Conservation (phyloP, 148 eudicot genomes). For the Diospyros lotus region DNA sequence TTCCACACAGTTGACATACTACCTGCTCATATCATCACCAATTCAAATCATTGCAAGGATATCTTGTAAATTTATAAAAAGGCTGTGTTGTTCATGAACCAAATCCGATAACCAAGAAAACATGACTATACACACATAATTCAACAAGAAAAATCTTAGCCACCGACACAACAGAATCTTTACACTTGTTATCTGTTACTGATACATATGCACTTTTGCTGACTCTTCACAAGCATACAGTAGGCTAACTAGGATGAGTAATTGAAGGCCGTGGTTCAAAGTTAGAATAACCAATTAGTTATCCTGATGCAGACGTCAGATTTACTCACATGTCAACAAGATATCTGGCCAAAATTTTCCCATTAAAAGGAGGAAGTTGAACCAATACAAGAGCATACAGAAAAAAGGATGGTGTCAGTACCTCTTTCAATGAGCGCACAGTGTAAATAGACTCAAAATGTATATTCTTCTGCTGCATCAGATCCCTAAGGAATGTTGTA, state of each 20-base stretch:
- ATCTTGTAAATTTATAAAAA: too few relatives aligned
- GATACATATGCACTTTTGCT: background rate
- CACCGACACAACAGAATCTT: too few relatives aligned
- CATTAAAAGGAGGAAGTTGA: background rate
- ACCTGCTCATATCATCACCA: too few relatives aligned
- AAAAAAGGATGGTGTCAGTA: constrained; percentile 13
- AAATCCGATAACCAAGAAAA: too few relatives aligned
- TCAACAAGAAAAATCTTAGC: too few relatives aligned
- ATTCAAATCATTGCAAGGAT: too few relatives aligned
- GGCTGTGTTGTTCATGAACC: too few relatives aligned
- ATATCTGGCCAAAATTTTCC: constrained; percentile 3
- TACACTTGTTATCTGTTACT: too few relatives aligned
- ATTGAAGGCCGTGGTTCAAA: background rate
- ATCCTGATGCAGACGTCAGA: background rate
- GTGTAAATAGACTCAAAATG: constrained; percentile 72
- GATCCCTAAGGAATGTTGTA: constrained; percentile 74
- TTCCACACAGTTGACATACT: too few relatives aligned
- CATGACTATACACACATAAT: too few relatives aligned
- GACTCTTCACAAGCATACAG: background rate
- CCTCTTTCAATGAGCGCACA: constrained; percentile 89
- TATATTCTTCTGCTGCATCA: constrained; percentile 73
- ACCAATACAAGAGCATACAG: background rate
- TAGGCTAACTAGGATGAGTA: background rate
- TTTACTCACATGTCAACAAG: background rate
- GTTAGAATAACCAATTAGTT: constrained; percentile 5